Conservation (phyloP, 192 early-diverging fungal genomes). For the Ambispora gerdemannii region DNA sequence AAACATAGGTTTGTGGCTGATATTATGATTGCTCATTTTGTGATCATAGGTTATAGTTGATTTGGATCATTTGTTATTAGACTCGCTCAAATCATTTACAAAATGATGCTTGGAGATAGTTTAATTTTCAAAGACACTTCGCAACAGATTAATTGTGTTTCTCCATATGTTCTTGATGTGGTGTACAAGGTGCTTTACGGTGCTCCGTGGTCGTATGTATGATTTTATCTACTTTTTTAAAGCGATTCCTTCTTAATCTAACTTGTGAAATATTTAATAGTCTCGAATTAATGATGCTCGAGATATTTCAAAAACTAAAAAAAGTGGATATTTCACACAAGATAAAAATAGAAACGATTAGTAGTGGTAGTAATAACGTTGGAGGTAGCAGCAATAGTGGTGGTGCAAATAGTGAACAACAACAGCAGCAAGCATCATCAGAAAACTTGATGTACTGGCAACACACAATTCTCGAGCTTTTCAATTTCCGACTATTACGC, state of each 20-base stretch:
- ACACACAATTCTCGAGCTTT: constrained; percentile 68
- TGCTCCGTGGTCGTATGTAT: constrained; percentile 65
- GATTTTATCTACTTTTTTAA: background rate
- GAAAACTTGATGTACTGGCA: constrained; percentile 60
- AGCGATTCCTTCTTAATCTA: background rate
- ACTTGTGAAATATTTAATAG: constrained; percentile 29
- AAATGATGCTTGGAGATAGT: constrained; percentile 71
- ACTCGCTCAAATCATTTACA: constrained; percentile 64
- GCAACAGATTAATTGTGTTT: constrained; percentile 56
- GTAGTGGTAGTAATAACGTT: too few species aligned
- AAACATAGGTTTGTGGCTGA: constrained; percentile 63
- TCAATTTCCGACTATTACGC: constrained; percentile 70
- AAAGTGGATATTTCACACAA: constrained; percentile 65
- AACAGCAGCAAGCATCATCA: constrained; percentile 12
- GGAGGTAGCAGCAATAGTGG: too few species aligned
- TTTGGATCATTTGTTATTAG: too few species aligned
- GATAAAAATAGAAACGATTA: constrained; percentile 30
- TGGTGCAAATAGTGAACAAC: too few species aligned
- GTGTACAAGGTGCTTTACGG: constrained; percentile 73
- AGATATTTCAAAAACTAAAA: constrained; percentile 67
- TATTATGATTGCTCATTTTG: too few species aligned
- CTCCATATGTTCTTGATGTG: constrained; percentile 72
- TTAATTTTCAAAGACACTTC: constrained; percentile 43
- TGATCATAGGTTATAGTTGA: too few species aligned
- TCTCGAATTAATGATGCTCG: constrained; percentile 65